These are phyloP conservation scores for Phytophthora chlamydospora DNA, from an alignment of 352 stramenopile species.

Conservation along the genomic window DNA sequence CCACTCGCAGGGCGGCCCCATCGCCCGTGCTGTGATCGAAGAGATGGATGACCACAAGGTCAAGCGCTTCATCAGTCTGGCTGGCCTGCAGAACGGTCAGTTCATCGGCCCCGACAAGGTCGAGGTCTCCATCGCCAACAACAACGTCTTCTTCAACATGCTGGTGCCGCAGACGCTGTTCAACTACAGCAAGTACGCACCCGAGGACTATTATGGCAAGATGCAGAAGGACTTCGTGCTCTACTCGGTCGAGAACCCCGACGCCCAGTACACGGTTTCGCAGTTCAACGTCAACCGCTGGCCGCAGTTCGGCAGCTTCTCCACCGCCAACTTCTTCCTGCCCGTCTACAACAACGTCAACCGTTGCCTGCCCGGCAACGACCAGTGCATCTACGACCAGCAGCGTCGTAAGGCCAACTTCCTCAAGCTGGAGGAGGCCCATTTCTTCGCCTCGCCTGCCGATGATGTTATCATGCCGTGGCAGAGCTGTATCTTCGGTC, in stretches of 20 bases:
- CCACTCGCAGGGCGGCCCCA: constrained; percentile 43
- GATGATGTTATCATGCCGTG: constrained; percentile 51
- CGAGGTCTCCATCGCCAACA: constrained; percentile 11
- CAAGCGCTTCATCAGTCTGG: constrained; percentile 46
- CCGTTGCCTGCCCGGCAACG: constrained; percentile 12
- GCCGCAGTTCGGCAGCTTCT: constrained; percentile 33
- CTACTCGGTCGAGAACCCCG: constrained; percentile 26
- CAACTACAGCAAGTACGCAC: constrained; percentile 18
- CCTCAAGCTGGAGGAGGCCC: constrained; percentile 36
- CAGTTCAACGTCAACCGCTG: constrained; percentile 39
- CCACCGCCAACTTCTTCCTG: constrained; percentile 37
- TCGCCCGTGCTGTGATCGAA: constrained; percentile 47
- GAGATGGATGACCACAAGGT: constrained; percentile 54
- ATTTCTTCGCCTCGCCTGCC: constrained; percentile 49
- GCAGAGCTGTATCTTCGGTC: constrained; percentile 46
- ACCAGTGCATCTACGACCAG: constrained; percentile 33
- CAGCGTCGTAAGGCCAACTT: constrained; percentile 47
- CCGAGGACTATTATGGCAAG: constrained; percentile 26
- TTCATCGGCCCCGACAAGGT: constrained; percentile 46
- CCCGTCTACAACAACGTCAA: constrained; percentile 49
- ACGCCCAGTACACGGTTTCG: constrained; percentile 30
- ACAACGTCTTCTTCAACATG: constrained; percentile 2
- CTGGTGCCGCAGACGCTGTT: constrained; percentile 33
- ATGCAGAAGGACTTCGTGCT: constrained; percentile 44
- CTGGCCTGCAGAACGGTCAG: constrained; percentile 45